These are phyloP conservation scores for Clarkia xantiana DNA, from an alignment of 345 rosid species.

Conservation along the genomic window DNA sequence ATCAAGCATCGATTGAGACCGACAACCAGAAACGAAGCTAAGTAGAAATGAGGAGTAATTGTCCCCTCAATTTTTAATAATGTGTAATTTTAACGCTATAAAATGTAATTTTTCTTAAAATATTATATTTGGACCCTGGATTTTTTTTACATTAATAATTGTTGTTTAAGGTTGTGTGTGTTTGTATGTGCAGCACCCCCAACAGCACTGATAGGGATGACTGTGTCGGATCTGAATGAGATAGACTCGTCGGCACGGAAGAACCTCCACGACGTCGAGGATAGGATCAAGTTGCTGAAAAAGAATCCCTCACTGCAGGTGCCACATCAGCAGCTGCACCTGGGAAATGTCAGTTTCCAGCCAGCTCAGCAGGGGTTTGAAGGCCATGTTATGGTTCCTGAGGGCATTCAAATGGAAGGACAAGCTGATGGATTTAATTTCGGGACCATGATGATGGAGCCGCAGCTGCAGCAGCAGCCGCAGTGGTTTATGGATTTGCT, in stretches of 20 bases:
- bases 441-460: neutral
- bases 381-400: neutral
- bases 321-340: neutral
- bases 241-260: slow-evolving; percentile 3
- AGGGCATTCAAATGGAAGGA: no score
- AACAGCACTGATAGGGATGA: slow-evolving; percentile 6
- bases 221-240: slow-evolving; percentile 9
- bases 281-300: neutral
- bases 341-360: neutral
- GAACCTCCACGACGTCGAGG: neutral
- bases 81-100: no score
- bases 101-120: no score
- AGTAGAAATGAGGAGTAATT: neutral
- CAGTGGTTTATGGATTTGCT: slow-evolving; percentile 8
- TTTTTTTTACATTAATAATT: no score
- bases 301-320: neutral
- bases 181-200: no score
- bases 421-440: neutral
- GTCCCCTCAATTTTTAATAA: neutral
- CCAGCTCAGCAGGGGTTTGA: slow-evolving; percentile 1
- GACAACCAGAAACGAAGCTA: neutral
- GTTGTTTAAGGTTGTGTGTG: no score
- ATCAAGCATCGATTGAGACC: no score
- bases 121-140: no score
- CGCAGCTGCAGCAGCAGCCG: neutral